Evolutionary conservation across 208 protist genomes (phyloP), one percentile per base, ranked within the genome.

Genomic region (Leptomonas pyrrhocoris): DNA sequence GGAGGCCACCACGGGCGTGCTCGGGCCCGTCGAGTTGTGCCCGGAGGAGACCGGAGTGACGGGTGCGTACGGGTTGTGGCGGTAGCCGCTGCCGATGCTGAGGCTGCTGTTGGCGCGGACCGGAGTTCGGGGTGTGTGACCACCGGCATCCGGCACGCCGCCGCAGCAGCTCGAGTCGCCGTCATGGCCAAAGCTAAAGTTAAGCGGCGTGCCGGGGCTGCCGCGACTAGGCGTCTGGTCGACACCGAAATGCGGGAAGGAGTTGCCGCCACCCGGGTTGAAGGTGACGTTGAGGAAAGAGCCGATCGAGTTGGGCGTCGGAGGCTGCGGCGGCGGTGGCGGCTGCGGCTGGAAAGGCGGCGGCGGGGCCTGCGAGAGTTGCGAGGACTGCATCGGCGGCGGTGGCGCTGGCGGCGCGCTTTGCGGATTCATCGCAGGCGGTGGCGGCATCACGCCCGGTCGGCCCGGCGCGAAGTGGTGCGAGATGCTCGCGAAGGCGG

Each of bases 1-100:
- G 21, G 56, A 23, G 8, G 68, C 38, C 18, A 59, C 61, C 21
- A 79, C 34, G 3, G 68, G 68, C 3, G 70, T 78, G 55, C 67
- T 74, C 9, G 77, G 72, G 1, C 72, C 68, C 19, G 77, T 61
- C 8, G 70, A 73, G 61, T 65, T 75, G 34, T 48, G 55, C 21
- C 13, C 28, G 1, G 76, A 80, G 8, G 73, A 83, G 18, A 89
- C 55, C 27, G 84, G 84, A 23, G 84, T 90, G 2, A 90, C 66
- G 1, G 81, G 80, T 4, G 81, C 84, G 68, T 90, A 90, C 1
- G 85, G 85, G 79, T 90, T 90, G 73, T 90, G 85, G 2, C 85
- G 77, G 73, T 90, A 90, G 51, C 67, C 78, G 36, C 78, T 68
- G 31, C 63, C 74, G 42, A 61, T 63, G 66, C 77, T 86, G 21